Percentiles rank a stretch among this genome's conserved stretches.
phyloP scores from a whole-genome alignment of 441 rosid genomes.

The Erodium texanum region DNA sequence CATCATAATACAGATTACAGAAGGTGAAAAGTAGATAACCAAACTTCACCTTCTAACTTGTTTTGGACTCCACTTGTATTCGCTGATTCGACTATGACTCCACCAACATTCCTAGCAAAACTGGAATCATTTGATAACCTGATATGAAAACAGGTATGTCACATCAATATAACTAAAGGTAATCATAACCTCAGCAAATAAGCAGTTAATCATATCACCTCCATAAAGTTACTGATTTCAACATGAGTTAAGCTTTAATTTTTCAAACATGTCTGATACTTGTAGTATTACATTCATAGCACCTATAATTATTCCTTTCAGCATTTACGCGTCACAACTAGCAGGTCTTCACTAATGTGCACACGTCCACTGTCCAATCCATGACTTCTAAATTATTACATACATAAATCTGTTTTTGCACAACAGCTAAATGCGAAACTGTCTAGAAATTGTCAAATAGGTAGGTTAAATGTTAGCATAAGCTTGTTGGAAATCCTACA shows the following conservation, averaged over 20 bases:
- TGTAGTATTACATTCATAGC: background rate
- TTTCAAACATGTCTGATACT: background rate
- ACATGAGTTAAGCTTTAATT: background rate
- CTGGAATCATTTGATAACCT: constrained; percentile 66
- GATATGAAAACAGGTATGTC: constrained; percentile 30
- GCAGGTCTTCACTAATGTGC: background rate
- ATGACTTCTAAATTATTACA: background rate
- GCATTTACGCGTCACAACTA: background rate
- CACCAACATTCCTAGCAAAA: constrained; percentile 62
- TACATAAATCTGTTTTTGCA: background rate
- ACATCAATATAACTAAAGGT: constrained; percentile 15
- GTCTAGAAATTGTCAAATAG: background rate
- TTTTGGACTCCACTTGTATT: constrained; percentile 26
- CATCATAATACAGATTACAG: background rate
- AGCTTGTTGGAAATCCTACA: background rate
- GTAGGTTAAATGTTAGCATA: background rate
- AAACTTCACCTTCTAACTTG: constrained; percentile 43
- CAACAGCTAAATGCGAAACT: background rate
- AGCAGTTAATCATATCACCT: background rate
- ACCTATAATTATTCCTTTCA: background rate
- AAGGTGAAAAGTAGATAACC: constrained; percentile 18
- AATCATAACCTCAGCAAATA: constrained; percentile 17
- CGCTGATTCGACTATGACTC: constrained; percentile 62
- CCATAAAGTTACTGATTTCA: background rate
- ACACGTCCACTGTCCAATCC: background rate